These are phyloP conservation scores for Telfairia occidentalis DNA, from an alignment of 331 rosid species.

Conservation along the genomic window DNA sequence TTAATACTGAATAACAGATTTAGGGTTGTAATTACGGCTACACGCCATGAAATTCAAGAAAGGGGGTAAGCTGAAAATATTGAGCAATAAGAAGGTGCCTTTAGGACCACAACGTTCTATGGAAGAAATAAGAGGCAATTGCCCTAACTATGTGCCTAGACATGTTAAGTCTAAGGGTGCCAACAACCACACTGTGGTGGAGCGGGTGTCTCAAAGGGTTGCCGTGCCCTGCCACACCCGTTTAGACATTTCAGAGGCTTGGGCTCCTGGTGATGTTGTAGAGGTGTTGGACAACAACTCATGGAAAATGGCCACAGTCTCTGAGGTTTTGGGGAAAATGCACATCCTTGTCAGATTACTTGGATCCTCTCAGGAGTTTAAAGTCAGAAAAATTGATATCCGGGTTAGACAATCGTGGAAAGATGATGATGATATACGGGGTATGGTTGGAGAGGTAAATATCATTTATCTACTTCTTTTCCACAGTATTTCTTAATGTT, in stretches of 20 bases:
- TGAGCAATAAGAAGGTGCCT: conserved; percentile 62
- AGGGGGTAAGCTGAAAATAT: conserved; percentile 61
- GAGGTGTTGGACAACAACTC: conserved; percentile 54
- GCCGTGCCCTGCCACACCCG: conserved; percentile 56
- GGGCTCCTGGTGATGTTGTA: conserved; percentile 46
- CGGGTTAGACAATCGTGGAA: conserved; percentile 57
- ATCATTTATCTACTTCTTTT: not conserved
- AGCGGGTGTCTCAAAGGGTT: conserved; percentile 38
- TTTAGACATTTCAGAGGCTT: conserved; percentile 17
- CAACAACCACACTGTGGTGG: conserved; percentile 26
- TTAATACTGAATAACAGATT: not conserved
- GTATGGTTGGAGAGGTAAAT: conserved; percentile 40
- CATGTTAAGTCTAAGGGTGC: conserved; percentile 41
- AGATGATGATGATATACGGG: conserved; percentile 42
- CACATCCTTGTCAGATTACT: conserved; percentile 46
- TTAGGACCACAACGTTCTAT: conserved; percentile 68
- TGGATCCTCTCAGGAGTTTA: conserved; percentile 44
- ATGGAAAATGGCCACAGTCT: conserved; percentile 57
- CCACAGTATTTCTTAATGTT: not conserved
- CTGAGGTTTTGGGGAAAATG: conserved; percentile 24
- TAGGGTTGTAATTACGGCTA: not conserved
- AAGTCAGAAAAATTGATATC: conserved; percentile 34
- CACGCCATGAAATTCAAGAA: conserved; percentile 1
- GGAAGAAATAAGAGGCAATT: conserved; percentile 50
- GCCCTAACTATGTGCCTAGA: conserved; percentile 43